Conservation (phyloP, 768 basidiomycete species). For the Macrolepiota dolichaula region DNA sequence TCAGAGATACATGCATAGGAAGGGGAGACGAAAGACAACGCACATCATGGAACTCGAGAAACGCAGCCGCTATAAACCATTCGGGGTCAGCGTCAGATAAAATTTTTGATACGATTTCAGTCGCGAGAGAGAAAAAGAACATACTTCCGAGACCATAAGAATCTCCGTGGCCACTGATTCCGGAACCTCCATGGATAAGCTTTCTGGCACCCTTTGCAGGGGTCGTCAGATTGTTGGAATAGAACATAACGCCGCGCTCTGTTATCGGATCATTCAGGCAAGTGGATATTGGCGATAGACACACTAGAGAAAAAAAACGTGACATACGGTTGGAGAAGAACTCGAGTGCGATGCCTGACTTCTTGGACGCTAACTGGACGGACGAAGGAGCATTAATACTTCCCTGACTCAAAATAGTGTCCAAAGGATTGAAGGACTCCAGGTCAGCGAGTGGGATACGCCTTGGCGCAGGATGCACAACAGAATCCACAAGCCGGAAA, state of each 20-base stretch:
- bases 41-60: slow-evolving; percentile 69
- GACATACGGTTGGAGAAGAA: slow-evolving; percentile 72
- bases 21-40: slow-evolving; percentile 8
- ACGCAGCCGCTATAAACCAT: slow-evolving; percentile 46
- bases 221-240: slow-evolving; percentile 55
- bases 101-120: neutral
- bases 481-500: slow-evolving; percentile 48
- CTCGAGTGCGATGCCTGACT: slow-evolving; percentile 55
- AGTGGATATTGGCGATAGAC: neutral
- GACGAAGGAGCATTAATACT: slow-evolving; percentile 37
- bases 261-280: neutral
- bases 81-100: neutral
- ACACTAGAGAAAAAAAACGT: no score
- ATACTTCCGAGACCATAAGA: slow-evolving; percentile 58
- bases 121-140: no score
- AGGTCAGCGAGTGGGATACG: slow-evolving; percentile 44
- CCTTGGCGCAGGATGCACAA: slow-evolving; percentile 37
- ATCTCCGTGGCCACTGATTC: slow-evolving; percentile 47
- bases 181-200: slow-evolving; percentile 75
- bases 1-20: slow-evolving; percentile 7
- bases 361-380: slow-evolving; percentile 50
- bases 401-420: slow-evolving; percentile 34
- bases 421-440: slow-evolving; percentile 42
- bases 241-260: slow-evolving; percentile 79
- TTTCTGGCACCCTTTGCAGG: slow-evolving; percentile 54